phyloP scores from a whole-genome alignment of 441 rosid genomes.

The Erysimum pusillum region DNA sequence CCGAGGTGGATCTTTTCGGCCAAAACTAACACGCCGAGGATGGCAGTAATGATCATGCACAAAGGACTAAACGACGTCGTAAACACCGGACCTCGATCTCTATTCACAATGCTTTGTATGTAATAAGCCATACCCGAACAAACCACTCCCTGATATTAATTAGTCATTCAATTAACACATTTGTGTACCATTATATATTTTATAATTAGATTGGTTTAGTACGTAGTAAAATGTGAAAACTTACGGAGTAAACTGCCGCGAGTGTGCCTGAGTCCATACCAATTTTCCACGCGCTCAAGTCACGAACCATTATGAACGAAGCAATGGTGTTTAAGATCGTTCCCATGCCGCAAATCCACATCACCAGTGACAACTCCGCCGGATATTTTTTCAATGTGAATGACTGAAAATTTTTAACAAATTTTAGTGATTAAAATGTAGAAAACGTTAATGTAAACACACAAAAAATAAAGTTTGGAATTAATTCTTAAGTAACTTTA shows the following conservation, averaged over 20 bases:
- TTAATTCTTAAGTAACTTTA: not conserved
- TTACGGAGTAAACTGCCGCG: slow-evolving; percentile 75
- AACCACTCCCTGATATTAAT: slow-evolving; percentile 69
- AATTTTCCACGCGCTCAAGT: slow-evolving; percentile 44
- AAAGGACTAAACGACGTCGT: slow-evolving; percentile 81
- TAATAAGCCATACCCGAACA: slow-evolving; percentile 92
- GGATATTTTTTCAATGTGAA: slow-evolving; percentile 49
- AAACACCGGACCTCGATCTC: slow-evolving; percentile 84
- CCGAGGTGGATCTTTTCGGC: slow-evolving; percentile 80
- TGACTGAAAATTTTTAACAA: slow-evolving; percentile 36
- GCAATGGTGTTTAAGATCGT: slow-evolving; percentile 37
- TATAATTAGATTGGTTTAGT: not conserved
- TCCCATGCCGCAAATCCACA: slow-evolving; percentile 51
- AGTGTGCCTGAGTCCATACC: slow-evolving; percentile 49
- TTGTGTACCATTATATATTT: not conserved
- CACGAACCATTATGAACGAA: slow-evolving; percentile 47
- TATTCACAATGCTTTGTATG: slow-evolving; percentile 76
- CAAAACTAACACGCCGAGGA: slow-evolving; percentile 64
- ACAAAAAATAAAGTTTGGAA: not conserved
- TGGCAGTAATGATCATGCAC: slow-evolving; percentile 82
- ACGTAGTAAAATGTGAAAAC: slow-evolving; percentile 8
- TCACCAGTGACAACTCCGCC: slow-evolving; percentile 47
- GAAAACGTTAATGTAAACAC: not conserved
- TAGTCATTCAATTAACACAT: not conserved
- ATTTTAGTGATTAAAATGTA: too few relatives aligned